phyloP scores from a whole-genome alignment of 164 flowering plant species.

The Litsea cubeba region DNA sequence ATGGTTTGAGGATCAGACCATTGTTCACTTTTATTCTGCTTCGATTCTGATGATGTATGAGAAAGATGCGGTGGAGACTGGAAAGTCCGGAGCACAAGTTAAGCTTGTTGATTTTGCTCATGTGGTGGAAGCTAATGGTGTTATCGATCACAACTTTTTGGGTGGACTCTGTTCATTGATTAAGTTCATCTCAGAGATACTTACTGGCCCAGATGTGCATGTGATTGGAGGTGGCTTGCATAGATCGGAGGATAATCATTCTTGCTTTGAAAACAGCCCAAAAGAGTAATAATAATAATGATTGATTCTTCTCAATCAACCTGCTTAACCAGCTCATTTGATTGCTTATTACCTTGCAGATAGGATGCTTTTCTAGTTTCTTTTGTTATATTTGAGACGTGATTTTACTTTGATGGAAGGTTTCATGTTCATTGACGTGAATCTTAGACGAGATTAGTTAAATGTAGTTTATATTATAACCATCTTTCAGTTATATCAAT shows the following conservation, averaged over 20 bases:
- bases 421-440: no score
- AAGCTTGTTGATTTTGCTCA: slow-evolving; percentile 94
- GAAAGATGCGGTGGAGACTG: slow-evolving; percentile 28
- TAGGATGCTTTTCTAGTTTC: background rate
- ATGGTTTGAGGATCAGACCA: slow-evolving; percentile 90
- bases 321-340: background rate
- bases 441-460: no score
- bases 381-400: background rate
- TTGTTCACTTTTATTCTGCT: slow-evolving; percentile 66
- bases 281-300: background rate
- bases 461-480: no score
- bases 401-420: background rate
- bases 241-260: background rate
- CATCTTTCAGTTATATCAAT: no score
- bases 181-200: slow-evolving; percentile 62
- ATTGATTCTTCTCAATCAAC: background rate
- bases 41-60: slow-evolving; percentile 73
- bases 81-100: slow-evolving; percentile 37
- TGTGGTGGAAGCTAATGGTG: slow-evolving; percentile 60
- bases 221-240: slow-evolving; percentile 1
- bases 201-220: slow-evolving; percentile 22
- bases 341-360: background rate
- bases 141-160: slow-evolving; percentile 88
- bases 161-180: slow-evolving; percentile 94
- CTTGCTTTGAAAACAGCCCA: background rate